These are phyloP conservation scores for Hyaloscypha finlandica DNA, from an alignment of 495 filamentous ascomycete genomes.

Conservation along the genomic window DNA sequence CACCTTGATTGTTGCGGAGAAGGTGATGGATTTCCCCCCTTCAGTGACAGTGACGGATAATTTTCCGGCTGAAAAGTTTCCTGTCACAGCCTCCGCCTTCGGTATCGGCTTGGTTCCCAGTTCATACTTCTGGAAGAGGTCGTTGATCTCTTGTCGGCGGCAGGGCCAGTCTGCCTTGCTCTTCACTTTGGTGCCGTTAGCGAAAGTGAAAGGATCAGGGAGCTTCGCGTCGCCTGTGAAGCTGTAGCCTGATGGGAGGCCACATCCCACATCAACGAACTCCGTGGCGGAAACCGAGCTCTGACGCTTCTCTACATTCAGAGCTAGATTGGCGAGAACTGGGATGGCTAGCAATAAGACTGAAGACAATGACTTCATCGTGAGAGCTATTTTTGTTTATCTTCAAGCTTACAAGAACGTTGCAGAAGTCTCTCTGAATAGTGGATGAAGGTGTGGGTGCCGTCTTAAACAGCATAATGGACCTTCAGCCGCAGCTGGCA, in stretches of 20 bases:
- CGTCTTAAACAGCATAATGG: not conserved
- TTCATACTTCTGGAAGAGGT: slow-evolving; percentile 39
- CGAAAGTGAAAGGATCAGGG: slow-evolving; percentile 40
- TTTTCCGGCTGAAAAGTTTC: slow-evolving; percentile 32
- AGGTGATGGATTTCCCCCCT: slow-evolving; percentile 49
- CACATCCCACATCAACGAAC: not conserved
- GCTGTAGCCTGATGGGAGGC: slow-evolving; percentile 8
- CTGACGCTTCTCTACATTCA: not conserved
- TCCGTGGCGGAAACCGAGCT: not conserved
- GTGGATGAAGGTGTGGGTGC: not conserved
- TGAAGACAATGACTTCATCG: not conserved
- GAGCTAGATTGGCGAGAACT: not conserved
- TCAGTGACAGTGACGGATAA: slow-evolving; percentile 44
- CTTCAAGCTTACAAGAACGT: not conserved
- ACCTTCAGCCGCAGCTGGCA: not conserved
- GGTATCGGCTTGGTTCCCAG: slow-evolving; percentile 37
- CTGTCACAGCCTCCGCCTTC: slow-evolving; percentile 40
- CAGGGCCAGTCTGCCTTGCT: slow-evolving; percentile 36
- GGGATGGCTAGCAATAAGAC: not conserved
- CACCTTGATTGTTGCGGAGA: slow-evolving; percentile 43
- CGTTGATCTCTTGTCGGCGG: slow-evolving; percentile 36
- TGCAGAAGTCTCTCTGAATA: not conserved
- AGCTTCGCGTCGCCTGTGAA: slow-evolving; percentile 26
- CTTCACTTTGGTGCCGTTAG: slow-evolving; percentile 35
- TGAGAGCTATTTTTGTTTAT: not conserved